phyloP scores from a whole-genome alignment of 345 rosid genomes.

The Fremontodendron californicum region DNA sequence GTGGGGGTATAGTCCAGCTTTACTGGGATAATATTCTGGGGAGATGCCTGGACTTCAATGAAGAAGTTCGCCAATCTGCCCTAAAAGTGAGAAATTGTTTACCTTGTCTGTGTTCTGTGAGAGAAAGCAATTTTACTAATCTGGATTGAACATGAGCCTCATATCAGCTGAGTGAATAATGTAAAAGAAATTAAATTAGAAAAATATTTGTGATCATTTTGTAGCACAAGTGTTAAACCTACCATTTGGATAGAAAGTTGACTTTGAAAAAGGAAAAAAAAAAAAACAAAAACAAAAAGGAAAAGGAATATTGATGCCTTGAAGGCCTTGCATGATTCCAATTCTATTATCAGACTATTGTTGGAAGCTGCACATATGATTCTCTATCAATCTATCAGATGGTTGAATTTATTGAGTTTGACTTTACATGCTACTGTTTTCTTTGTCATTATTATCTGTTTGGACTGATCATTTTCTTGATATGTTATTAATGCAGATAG shows the following conservation, averaged over 20 bases:
- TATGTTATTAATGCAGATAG: conserved; percentile 60
- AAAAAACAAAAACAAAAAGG: too few species aligned
- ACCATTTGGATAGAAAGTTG: not conserved
- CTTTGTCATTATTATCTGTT: not conserved
- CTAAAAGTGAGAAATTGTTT: conserved; percentile 60
- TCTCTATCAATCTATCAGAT: not conserved
- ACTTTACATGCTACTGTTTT: not conserved
- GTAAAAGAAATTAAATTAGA: not conserved
- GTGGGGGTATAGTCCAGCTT: conserved; percentile 98
- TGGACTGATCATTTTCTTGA: not conserved
- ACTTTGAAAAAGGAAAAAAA: too few species aligned
- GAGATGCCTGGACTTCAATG: conserved; percentile 78
- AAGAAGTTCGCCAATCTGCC: conserved; percentile 86
- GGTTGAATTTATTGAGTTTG: not conserved
- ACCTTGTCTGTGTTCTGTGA: not conserved
- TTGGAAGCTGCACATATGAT: not conserved
- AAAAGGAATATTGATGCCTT: too few species aligned
- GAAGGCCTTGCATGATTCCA: not conserved
- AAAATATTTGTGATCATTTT: too few species aligned
- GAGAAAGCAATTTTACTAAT: not conserved
- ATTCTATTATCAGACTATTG: too few species aligned
- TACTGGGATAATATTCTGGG: conserved; percentile 88
- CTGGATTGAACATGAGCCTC: not conserved
- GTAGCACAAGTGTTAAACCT: not conserved
- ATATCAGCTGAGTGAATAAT: too few species aligned